Evolutionary conservation across 345 rosid genomes (phyloP).

Genomic region (Acer saccharum): DNA sequence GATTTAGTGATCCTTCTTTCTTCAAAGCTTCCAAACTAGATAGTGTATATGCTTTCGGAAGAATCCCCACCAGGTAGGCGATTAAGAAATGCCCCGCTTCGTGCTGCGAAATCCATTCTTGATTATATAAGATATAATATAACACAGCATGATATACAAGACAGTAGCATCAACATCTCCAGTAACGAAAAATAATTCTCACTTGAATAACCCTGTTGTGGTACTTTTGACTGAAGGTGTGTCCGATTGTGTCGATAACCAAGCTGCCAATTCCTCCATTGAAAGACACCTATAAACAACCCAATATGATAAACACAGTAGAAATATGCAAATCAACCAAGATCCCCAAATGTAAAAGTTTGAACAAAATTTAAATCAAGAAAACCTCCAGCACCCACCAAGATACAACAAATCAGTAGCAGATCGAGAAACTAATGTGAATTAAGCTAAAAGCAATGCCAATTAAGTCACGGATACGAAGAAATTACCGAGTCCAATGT

Average conservation of each 20-base stretch:
- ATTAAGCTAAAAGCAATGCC: too few species aligned
- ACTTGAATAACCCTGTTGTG: conserved; percentile 85
- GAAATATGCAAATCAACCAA: not conserved
- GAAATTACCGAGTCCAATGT: conserved; percentile 66
- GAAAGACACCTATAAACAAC: conserved; percentile 60
- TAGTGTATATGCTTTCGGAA: conserved; percentile 74
- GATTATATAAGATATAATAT: not conserved
- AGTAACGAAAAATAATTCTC: conserved; percentile 12
- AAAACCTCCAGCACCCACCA: too few species aligned
- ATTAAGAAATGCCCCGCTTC: conserved; percentile 99
- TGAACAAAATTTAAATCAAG: too few species aligned
- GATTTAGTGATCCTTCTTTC: conserved; percentile 89
- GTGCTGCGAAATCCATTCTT: conserved; percentile 46
- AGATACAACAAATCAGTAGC: too few species aligned
- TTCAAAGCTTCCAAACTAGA: conserved; percentile 78
- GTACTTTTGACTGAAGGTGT: conserved; percentile 73
- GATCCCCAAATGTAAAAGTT: not conserved
- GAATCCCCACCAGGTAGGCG: conserved; percentile 82
- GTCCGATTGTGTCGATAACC: conserved; percentile 86
- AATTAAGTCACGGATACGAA: not conserved
- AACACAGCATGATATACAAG: conserved; percentile 5
- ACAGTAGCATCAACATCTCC: not conserved
- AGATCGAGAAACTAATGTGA: too few species aligned
- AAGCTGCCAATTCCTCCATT: conserved; percentile 84
- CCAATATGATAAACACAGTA: conserved; percentile 1